phyloP scores from a whole-genome alignment of 768 basidiomycete genomes.

The Mycena floridula region DNA sequence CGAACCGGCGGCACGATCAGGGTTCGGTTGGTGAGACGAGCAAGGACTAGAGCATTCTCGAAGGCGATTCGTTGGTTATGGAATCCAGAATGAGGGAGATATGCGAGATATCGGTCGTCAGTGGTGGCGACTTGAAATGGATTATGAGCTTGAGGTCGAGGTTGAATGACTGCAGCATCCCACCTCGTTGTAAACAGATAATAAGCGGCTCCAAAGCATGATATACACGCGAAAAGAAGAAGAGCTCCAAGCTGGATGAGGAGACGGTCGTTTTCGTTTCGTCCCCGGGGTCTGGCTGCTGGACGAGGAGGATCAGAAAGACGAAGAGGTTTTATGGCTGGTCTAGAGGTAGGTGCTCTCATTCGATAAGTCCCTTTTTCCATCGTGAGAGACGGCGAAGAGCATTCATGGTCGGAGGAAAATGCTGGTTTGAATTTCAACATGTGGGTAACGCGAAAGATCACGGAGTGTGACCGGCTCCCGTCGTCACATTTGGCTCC shows the following conservation, averaged over 20 bases:
- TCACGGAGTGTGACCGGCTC: too few species aligned
- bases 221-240: conserved; percentile 40
- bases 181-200: conserved; percentile 64
- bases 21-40: conserved; percentile 66
- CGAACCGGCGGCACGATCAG: conserved; percentile 73
- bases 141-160: conserved; percentile 23
- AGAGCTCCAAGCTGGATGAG: conserved; percentile 39
- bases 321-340: conserved; percentile 9
- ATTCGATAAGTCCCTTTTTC: conserved; percentile 66
- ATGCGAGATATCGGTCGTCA: conserved; percentile 52
- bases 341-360: conserved; percentile 31
- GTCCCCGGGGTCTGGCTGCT: conserved; percentile 8
- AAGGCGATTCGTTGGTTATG: conserved; percentile 86
- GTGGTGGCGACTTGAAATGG: conserved; percentile 8
- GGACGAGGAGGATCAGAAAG: too few species aligned
- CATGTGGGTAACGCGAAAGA: too few species aligned
- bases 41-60: conserved; percentile 77
- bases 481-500: too few species aligned
- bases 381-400: conserved; percentile 57
- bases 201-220: conserved; percentile 55
- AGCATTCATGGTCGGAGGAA: conserved; percentile 3
- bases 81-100: conserved; percentile 79
- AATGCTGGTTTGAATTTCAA: too few species aligned
- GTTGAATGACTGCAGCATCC: conserved; percentile 20
- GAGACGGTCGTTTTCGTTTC: conserved; percentile 17